Conservation (phyloP, 2,329 filamentous ascomycete species). For the Diaporthe citrichinensis region DNA sequence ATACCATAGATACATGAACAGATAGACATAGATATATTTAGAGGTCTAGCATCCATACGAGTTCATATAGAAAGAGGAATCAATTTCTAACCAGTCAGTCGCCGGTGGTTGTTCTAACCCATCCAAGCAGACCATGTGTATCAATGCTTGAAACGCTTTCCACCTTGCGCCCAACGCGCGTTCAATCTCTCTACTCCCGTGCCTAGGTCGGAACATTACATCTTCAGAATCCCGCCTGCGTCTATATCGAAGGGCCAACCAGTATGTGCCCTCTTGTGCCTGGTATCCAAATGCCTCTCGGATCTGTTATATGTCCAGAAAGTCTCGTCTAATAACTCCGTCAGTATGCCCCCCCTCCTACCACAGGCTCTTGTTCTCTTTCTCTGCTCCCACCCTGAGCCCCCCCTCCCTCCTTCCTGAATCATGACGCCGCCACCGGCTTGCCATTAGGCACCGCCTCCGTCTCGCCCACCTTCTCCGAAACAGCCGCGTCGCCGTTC, state of each 20-base stretch:
- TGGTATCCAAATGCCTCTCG: background rate
- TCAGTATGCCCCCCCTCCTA: background rate
- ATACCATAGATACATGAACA: background rate
- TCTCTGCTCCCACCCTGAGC: background rate
- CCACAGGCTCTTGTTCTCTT: background rate
- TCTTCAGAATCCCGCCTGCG: background rate
- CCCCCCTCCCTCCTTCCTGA: background rate
- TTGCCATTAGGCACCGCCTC: constrained; percentile 27
- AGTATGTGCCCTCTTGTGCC: background rate
- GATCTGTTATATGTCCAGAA: constrained; percentile 4
- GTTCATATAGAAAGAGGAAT: background rate
- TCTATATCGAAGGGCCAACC: constrained; percentile 2
- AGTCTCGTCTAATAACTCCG: constrained; percentile 15
- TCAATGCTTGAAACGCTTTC: background rate
- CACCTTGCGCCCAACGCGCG: background rate
- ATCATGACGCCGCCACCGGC: constrained; percentile 32
- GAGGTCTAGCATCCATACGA: background rate
- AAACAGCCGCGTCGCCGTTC: constrained; percentile 42
- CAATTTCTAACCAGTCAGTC: background rate
- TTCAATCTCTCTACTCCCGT: background rate
- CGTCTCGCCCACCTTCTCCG: constrained; percentile 43
- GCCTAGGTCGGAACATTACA: background rate
- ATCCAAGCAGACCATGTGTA: background rate
- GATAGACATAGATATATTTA: background rate
- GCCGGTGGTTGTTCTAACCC: background rate